Conservation (phyloP, 306 rosid genomes). For the Quercus variabilis region DNA sequence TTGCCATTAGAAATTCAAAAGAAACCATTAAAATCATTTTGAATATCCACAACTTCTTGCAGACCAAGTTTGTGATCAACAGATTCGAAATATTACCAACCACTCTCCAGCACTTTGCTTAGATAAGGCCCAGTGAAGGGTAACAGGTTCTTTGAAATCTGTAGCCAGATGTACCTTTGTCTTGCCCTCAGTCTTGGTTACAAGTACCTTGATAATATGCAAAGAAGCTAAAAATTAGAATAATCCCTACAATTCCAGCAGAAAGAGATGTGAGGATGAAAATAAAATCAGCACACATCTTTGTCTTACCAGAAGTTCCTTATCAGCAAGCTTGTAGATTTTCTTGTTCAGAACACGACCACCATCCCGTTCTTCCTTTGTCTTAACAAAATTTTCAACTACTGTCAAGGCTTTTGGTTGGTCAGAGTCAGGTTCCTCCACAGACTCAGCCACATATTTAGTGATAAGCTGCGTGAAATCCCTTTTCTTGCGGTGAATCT, state of each 20-base stretch:
- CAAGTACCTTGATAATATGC: conserved; percentile 54
- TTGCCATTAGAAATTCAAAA: neutral
- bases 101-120: conserved; percentile 72
- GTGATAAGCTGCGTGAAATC: conserved; percentile 70
- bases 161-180: conserved; percentile 77
- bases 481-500: conserved; percentile 76
- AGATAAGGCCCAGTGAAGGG: conserved; percentile 94
- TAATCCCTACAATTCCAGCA: conserved; percentile 1
- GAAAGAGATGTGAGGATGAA: conserved; percentile 8
- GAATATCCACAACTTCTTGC: conserved; percentile 13
- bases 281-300: conserved; percentile 21
- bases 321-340: conserved; percentile 48
- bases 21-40: conserved; percentile 9
- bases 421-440: conserved; percentile 31
- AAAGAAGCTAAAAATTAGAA: conserved; percentile 28
- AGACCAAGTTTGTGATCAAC: conserved; percentile 17
- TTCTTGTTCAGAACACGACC: conserved; percentile 49
- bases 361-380: conserved; percentile 65
- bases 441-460: conserved; percentile 40
- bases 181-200: conserved; percentile 66
- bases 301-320: conserved; percentile 72
- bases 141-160: conserved; percentile 55
- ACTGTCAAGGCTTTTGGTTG: conserved; percentile 56
- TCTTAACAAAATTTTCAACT: conserved; percentile 53
- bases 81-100: conserved; percentile 61